phyloP scores from a whole-genome alignment of 805 yeast genomes.

The Barnettozyma pratensis region DNA sequence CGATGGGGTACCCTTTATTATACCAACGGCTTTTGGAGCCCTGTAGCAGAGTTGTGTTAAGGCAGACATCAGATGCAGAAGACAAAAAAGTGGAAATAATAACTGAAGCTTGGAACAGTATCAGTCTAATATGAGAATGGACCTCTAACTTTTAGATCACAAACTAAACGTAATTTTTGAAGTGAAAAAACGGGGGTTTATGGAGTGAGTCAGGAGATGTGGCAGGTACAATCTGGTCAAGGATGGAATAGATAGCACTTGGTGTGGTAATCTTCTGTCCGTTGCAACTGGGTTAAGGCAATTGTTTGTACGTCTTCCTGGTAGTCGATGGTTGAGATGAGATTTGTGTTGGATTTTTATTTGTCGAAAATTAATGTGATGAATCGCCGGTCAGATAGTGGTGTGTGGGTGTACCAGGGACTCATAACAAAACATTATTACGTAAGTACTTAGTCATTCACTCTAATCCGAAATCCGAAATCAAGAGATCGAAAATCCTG shows the following conservation, averaged over 20 bases:
- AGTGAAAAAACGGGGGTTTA: no score
- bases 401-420: neutral
- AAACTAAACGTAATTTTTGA: no score
- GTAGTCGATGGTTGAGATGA: neutral
- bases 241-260: no score
- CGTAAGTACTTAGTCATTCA: no score
- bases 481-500: neutral
- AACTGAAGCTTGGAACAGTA: neutral
- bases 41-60: conserved; percentile 32
- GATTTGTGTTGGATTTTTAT: neutral
- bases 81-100: neutral
- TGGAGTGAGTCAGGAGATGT: no score
- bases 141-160: no score
- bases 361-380: neutral
- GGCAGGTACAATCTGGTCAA: no score
- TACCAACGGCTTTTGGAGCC: conserved; percentile 50
- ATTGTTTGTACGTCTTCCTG: neutral
- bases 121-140: no score
- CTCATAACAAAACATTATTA: neutral
- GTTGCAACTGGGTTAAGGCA: no score
- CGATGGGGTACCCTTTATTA: conserved; percentile 42
- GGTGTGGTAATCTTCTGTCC: no score
- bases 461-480: neutral
- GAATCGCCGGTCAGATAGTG: neutral
- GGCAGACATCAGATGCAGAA: conserved; percentile 15